Conservation (phyloP, 1,139 yeast genomes). For the Waltiozyma sp. region DNA sequence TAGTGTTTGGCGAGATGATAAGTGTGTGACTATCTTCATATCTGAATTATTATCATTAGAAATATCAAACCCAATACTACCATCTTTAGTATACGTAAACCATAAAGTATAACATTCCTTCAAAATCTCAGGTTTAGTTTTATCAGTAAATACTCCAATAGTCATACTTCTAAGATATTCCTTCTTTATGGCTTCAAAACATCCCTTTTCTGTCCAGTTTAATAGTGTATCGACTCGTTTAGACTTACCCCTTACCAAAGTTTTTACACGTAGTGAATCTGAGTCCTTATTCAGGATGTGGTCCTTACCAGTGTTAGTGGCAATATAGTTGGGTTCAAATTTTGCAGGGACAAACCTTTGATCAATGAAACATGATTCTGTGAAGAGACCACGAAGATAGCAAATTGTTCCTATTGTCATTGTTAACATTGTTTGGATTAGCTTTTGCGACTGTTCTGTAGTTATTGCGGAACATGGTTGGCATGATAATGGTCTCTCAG, state of each 20-base stretch:
- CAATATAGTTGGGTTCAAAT: conserved; percentile 19
- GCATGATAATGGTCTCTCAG: too few relatives aligned
- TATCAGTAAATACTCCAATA: conserved; percentile 33
- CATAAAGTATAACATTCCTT: conserved; percentile 40
- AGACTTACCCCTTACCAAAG: conserved; percentile 32
- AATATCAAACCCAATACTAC: conserved; percentile 19
- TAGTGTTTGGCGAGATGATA: conserved; percentile 28
- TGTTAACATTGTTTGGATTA: conserved; percentile 32
- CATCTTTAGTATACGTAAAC: conserved; percentile 26
- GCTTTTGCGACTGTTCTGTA: conserved; percentile 26
- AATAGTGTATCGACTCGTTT: conserved; percentile 33
- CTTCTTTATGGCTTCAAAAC: conserved; percentile 30
- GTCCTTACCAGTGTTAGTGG: conserved; percentile 14
- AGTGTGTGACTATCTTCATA: conserved; percentile 14
- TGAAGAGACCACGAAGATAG: conserved; percentile 38
- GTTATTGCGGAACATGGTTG: conserved; percentile 2
- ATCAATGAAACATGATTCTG: conserved; percentile 36
- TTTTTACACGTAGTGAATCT: conserved; percentile 32
- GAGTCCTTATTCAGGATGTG: conserved; percentile 12
- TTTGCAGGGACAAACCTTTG: conserved; percentile 28
- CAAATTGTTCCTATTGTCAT: conserved; percentile 44
- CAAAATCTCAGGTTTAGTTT: conserved; percentile 26
- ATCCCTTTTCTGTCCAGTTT: conserved; percentile 42
- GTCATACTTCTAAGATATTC: conserved; percentile 34
- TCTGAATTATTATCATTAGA: not conserved